Evolutionary conservation across 1,139 yeast genomes (phyloP).

Genomic region (Debaryomyces coudertii): DNA sequence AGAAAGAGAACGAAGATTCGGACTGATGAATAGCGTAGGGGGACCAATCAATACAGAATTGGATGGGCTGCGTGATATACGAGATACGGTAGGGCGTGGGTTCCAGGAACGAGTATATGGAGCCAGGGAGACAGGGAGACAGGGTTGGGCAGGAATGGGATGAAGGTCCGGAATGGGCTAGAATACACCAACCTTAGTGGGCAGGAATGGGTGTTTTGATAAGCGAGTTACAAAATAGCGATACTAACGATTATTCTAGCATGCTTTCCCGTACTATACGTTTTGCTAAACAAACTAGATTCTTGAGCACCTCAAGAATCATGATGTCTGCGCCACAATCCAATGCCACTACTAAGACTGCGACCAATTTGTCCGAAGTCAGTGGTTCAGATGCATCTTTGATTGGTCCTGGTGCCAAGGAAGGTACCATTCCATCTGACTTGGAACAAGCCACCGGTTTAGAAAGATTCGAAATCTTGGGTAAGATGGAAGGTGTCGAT

Average conservation of each 20-base stretch:
- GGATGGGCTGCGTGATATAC: background rate
- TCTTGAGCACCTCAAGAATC: conserved; percentile 43
- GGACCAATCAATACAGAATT: background rate
- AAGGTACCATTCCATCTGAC: conserved; percentile 88
- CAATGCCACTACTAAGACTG: conserved; percentile 56
- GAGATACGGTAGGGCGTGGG: background rate
- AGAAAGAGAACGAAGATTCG: background rate
- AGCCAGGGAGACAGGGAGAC: background rate
- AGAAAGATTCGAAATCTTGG: conserved; percentile 93
- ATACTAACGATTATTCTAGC: conserved; percentile 30
- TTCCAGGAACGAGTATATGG: background rate
- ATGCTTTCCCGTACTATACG: conserved; percentile 49
- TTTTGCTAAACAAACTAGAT: conserved; percentile 44
- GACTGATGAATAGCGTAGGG: background rate
- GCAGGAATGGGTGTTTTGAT: background rate
- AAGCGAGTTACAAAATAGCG: background rate
- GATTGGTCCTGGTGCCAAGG: conserved; percentile 87
- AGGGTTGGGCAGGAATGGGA: background rate
- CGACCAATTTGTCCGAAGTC: conserved; percentile 73
- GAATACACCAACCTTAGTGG: background rate
- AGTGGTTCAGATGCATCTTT: conserved; percentile 72
- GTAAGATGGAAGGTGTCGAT: conserved; percentile 94
- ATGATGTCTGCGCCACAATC: conserved; percentile 28
- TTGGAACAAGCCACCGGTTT: conserved; percentile 97
- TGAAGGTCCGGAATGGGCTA: too few species aligned